Evolutionary conservation across 75 land plant species (phyloP).

Genomic region (Ceratopteris richardii): DNA sequence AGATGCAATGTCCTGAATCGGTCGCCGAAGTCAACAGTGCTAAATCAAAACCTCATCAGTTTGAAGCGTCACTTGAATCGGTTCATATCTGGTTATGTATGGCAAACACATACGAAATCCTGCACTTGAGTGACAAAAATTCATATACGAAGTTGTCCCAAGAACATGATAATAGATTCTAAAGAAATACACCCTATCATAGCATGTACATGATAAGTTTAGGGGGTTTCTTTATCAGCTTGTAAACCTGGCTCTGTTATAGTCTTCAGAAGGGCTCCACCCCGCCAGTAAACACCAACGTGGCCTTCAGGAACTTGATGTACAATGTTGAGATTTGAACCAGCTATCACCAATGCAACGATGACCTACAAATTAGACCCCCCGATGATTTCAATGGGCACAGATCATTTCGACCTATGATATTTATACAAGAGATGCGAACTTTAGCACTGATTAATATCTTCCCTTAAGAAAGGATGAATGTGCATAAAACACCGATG

Average conservation of each 20-base stretch:
- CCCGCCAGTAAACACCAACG: conserved; percentile 94
- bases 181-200: too few relatives aligned
- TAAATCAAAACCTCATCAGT: conserved; percentile 58
- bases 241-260: conserved; percentile 71
- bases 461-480: too few relatives aligned
- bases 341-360: conserved; percentile 19
- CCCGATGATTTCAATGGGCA: too few relatives aligned
- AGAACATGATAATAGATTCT: too few relatives aligned
- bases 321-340: conserved; percentile 31
- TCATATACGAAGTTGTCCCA: too few relatives aligned
- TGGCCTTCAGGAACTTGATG: conserved; percentile 98
- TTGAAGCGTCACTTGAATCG: conserved; percentile 93
- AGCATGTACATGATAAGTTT: too few relatives aligned
- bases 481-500: too few relatives aligned
- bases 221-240: too few relatives aligned
- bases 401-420: too few relatives aligned
- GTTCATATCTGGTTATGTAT: conserved; percentile 57
- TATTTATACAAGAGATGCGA: too few relatives aligned
- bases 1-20: neutral
- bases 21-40: neutral
- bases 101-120: conserved; percentile 89
- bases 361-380: conserved; percentile 12
- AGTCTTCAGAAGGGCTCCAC: conserved; percentile 82
- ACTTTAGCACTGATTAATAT: too few relatives aligned
- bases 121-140: too few relatives aligned